Percentiles rank a stretch among this genome's conserved stretches.
Evolutionary conservation across 202 grass and related monocot genomes (phyloP).

Genomic region (Hordeum pubiflorum): DNA sequence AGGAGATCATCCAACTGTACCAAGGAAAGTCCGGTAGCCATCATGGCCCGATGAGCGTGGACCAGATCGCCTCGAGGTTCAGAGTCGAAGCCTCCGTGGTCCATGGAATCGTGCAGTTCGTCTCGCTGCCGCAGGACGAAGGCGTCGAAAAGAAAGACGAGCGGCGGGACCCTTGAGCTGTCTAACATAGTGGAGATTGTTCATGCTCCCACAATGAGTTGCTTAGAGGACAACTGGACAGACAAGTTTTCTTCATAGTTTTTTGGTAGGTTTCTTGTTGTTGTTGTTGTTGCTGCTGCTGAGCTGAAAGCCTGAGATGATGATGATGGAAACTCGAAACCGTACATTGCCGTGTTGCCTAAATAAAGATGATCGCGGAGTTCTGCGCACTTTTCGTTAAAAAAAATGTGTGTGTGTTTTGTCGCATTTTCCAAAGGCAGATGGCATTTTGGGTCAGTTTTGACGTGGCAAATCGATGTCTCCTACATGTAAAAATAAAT

Average conservation of each 20-base stretch:
- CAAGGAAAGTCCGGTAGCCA: slow-evolving; percentile 59
- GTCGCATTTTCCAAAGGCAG: background rate
- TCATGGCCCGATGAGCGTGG: slow-evolving; percentile 38
- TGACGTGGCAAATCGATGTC: too few relatives aligned
- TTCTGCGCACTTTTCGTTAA: background rate
- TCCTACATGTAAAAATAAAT: too few relatives aligned
- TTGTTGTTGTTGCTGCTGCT: background rate
- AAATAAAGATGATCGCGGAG: slow-evolving; percentile 24
- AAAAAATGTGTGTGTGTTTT: background rate
- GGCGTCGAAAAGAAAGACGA: slow-evolving; percentile 31
- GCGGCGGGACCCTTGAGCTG: background rate
- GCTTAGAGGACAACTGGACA: background rate
- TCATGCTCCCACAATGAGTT: background rate
- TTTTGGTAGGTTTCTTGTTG: slow-evolving; percentile 13
- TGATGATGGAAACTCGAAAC: slow-evolving; percentile 5
- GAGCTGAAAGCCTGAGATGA: background rate
- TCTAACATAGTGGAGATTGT: background rate
- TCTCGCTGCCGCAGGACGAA: slow-evolving; percentile 63
- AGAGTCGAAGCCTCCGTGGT: slow-evolving; percentile 49
- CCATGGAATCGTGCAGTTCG: slow-evolving; percentile 57
- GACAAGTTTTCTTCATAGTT: background rate
- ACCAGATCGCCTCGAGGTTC: slow-evolving; percentile 66
- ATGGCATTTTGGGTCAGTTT: background rate
- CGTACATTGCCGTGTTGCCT: background rate
- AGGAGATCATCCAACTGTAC: slow-evolving; percentile 75